These are phyloP conservation scores for Aspergillus ochraceoroseus DNA, from an alignment of 2,329 filamentous ascomycete species.

Conservation along the genomic window DNA sequence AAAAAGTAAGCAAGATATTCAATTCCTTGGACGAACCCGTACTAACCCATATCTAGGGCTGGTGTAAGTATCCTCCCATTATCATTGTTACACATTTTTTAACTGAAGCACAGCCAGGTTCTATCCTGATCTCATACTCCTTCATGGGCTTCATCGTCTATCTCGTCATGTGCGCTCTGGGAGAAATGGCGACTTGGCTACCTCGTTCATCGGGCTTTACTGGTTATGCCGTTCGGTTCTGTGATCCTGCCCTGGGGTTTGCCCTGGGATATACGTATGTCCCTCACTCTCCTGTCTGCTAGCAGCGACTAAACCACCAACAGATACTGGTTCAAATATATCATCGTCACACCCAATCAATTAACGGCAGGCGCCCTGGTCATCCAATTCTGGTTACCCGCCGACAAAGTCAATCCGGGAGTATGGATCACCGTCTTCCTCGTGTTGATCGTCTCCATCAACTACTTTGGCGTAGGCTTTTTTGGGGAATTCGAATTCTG, in stretches of 20 bases:
- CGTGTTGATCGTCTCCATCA: constrained; percentile 59
- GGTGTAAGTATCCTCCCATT: constrained; percentile 30
- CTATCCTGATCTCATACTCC: constrained; percentile 44
- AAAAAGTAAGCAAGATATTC: constrained; percentile 38
- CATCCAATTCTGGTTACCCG: constrained; percentile 68
- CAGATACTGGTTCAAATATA: constrained; percentile 65
- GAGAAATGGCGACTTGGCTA: constrained; percentile 80
- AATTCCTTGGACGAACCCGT: no score
- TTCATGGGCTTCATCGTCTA: constrained; percentile 59
- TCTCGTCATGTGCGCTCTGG: constrained; percentile 73
- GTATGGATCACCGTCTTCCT: constrained; percentile 73
- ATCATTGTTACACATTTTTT: no score
- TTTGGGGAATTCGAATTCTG: constrained; percentile 64
- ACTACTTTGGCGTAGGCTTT: constrained; percentile 65
- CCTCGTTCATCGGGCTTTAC: constrained; percentile 74
- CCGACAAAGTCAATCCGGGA: constrained; percentile 65
- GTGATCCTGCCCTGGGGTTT: constrained; percentile 75
- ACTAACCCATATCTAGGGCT: constrained; percentile 24
- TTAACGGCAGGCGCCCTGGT: constrained; percentile 74
- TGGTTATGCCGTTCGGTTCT: constrained; percentile 73
- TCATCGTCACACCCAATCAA: constrained; percentile 81
- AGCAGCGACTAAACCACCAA: constrained; percentile 3
- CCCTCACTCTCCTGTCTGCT: not conserved
- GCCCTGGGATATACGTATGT: constrained; percentile 65
- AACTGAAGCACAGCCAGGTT: constrained; percentile 30